Evolutionary conservation across 2,329 filamentous ascomycete genomes (phyloP), one percentile per base, ranked within the genome.

Genomic region (Pseudofabraea citricarpa): DNA sequence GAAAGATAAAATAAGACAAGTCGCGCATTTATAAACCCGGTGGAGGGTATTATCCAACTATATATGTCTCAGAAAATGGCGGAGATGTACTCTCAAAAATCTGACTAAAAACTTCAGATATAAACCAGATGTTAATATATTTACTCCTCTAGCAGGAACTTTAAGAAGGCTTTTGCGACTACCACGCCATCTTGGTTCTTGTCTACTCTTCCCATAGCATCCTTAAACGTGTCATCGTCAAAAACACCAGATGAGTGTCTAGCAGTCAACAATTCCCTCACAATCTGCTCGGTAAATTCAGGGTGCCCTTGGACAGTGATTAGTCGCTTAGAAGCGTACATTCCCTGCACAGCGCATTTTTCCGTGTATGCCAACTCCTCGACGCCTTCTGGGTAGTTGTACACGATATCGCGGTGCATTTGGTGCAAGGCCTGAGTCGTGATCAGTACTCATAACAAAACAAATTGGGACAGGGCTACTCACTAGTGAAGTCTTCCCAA

Each of bases 291-390:
- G 4, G 74, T 85, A 61, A 91, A 93, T 63, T 95, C 90, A 1
- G 89, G 90, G 63, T 95, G 89, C 5, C 88, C 89, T 68, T 95
- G 89, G 1, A 95, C 78, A 0, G 87, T 83, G 48, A 94, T 82
- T 47, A 87, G 70, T 26, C 74, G 74, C 32, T 74, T 70, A 7
- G 81, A 77, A 16, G 73, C 64, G 60, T 93, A 86, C 77, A 94
- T 88, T 48, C 82, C 85, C 63, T 95, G 89, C n/a, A 89, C 81
- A 8, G 73, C 67, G 66, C 89, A 94, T 36, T 72, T 66, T 3
- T 74, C 72, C 2, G 85, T 85, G 31, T 72, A 74, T 2, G 80
- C 88, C 2, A 94, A 71, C 2, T 71, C 64, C 44, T 83, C 71
- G 2, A 83, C 75, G 42, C 74, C 77, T 5, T 70, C 57, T 0